Evolutionary conservation across 129 eudicot species (phyloP).

Genomic region (Centaurea solstitialis): DNA sequence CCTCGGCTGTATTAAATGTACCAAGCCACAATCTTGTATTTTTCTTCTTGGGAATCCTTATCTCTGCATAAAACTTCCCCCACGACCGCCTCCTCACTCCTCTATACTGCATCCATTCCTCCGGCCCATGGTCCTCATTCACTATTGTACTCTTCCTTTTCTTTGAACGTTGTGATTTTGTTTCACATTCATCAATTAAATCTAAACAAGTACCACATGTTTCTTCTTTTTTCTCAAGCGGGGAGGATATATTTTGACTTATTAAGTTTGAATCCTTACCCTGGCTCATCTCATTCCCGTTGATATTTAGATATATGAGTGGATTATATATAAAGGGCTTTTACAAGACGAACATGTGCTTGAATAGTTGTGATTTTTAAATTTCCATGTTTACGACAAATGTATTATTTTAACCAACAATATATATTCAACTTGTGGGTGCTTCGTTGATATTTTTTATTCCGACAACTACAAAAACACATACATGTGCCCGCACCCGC

Average conservation of each 20-base stretch:
- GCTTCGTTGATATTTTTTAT: neutral
- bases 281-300: neutral
- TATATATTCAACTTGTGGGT: neutral
- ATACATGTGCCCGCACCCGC: no score
- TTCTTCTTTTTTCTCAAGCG: neutral
- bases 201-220: neutral
- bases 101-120: constrained; percentile 24
- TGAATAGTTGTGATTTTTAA: neutral
- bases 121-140: neutral
- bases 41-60: constrained; percentile 14
- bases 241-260: neutral
- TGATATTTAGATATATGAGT: neutral
- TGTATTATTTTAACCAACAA: neutral
- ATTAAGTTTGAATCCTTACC: neutral
- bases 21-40: constrained; percentile 19
- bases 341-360: neutral
- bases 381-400: neutral
- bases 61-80: constrained; percentile 26
- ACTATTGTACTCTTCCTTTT: neutral
- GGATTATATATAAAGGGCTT: neutral
- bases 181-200: neutral
- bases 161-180: neutral
- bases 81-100: constrained; percentile 21
- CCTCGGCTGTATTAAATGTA: constrained; percentile 12
- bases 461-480: neutral